Base-by-base conservation (phyloP, 768 basidiomycete species). In the Rickenella mellea region DNA sequence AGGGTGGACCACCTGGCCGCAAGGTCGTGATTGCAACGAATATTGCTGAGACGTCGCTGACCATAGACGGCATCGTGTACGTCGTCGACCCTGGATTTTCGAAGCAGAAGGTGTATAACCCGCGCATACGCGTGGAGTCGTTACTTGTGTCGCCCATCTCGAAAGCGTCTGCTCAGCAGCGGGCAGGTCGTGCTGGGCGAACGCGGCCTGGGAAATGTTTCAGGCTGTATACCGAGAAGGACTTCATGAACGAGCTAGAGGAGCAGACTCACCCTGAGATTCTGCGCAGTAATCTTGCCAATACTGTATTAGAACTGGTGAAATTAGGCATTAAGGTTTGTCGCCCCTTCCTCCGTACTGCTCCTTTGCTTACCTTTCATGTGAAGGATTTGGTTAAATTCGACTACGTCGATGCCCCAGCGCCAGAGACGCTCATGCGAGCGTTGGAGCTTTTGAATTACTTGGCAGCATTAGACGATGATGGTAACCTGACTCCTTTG, bases 41-140 rank as follows among this genome's bases (percentile, higher is more conserved):
- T 57, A 91, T 98, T 44, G 96, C 96, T 3, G 94, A 99, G 63
- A 98, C 94, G 2, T 94, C 91, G 2, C 65, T 98, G 31, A 99
- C 94, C 2, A 98, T 99, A 44, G 94, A 99, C 51, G 94, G 94
- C 17, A 97, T 99, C 53, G 93, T 99, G n/a, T 99, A 98, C 53
- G 94, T 97, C 44, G 92, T 97, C 35, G 94, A 97, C 55, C 90
- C 93, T 0, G 93, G 92, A 1, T 96, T 98, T 66, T 92, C 86
- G 26, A 94, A 99, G 63, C 94, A 97, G 63, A 97, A 94, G 57
- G 84, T 98, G 38, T 99, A 98, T 68, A 98, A 97, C 59, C 96
- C 94, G 0, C 76, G 94, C 24, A 96, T 97, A 46, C 81, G 94
- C 36, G 94, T 98, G 15, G 94, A 99, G 66, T 85, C 83, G 47